Conservation (phyloP, 2,329 filamentous ascomycete genomes). For the Harringtonia lauricola region DNA sequence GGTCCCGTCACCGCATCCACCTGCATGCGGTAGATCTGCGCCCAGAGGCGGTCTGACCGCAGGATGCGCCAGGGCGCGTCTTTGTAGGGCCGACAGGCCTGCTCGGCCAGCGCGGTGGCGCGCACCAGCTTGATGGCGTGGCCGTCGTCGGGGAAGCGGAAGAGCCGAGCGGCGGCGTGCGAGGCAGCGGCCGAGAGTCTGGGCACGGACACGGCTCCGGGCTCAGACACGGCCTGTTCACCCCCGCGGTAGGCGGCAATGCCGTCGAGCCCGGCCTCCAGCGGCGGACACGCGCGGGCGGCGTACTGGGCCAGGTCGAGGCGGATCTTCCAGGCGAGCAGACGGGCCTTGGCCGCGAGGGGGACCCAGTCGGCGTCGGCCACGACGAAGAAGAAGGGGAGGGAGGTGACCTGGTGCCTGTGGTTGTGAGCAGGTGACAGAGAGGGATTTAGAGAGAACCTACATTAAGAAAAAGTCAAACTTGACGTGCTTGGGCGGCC, state of each 20-base stretch:
- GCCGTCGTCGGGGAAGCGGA: slow-evolving; percentile 57
- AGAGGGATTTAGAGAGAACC: slow-evolving; percentile 13
- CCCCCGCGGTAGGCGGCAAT: no score
- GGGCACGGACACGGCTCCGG: neutral
- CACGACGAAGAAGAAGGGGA: slow-evolving; percentile 64
- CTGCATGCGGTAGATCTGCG: slow-evolving; percentile 47
- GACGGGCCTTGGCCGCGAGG: slow-evolving; percentile 46
- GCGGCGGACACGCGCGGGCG: slow-evolving; percentile 50
- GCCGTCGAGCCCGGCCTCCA: slow-evolving; percentile 35
- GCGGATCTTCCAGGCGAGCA: slow-evolving; percentile 76
- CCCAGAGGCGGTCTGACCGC: slow-evolving; percentile 46
- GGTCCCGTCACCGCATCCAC: slow-evolving; percentile 48
- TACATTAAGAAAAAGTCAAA: slow-evolving; percentile 70
- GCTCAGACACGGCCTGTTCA: no score
- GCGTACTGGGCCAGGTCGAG: slow-evolving; percentile 65
- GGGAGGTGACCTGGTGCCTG: slow-evolving; percentile 65
- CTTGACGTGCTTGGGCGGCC: slow-evolving; percentile 53
- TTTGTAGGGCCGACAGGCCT: slow-evolving; percentile 29
- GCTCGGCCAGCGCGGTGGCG: slow-evolving; percentile 50
- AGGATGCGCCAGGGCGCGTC: slow-evolving; percentile 39
- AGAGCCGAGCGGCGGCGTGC: slow-evolving; percentile 36
- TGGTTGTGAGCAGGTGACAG: slow-evolving; percentile 10
- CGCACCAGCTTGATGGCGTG: slow-evolving; percentile 69
- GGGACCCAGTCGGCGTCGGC: slow-evolving; percentile 51
- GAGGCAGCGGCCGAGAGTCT: slow-evolving; percentile 33